phyloP scores from a whole-genome alignment of 495 filamentous ascomycete species.

The Penicillium canescens region DNA sequence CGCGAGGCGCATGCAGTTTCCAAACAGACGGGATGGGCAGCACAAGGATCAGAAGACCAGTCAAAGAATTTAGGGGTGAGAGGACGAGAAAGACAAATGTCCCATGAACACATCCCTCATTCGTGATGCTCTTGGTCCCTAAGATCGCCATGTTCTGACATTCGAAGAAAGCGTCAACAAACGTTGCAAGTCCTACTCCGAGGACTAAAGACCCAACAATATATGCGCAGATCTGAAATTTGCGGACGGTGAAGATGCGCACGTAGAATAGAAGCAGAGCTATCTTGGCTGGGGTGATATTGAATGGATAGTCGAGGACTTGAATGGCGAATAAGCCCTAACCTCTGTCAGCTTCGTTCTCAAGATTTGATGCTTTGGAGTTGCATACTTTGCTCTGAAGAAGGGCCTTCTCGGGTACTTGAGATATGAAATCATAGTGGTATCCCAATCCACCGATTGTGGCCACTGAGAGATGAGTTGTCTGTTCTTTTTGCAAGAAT shows the following conservation, averaged over 20 bases:
- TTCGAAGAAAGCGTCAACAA: slow-evolving; percentile 24
- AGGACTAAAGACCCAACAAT: slow-evolving; percentile 27
- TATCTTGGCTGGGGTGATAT: slow-evolving; percentile 35
- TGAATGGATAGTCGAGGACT: slow-evolving; percentile 32
- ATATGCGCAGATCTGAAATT: slow-evolving; percentile 27
- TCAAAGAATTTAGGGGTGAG: slow-evolving; percentile 24
- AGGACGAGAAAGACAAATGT: slow-evolving; percentile 20
- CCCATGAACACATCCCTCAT: slow-evolving; percentile 25
- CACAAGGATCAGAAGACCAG: slow-evolving; percentile 36
- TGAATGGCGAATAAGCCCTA: slow-evolving; percentile 18
- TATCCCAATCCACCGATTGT: slow-evolving; percentile 16
- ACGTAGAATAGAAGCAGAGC: slow-evolving; percentile 41
- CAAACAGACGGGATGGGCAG: slow-evolving; percentile 43
- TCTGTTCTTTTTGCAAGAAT: neutral
- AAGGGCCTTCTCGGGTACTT: slow-evolving; percentile 12
- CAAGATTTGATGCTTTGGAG: neutral
- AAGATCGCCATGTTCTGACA: slow-evolving; percentile 26
- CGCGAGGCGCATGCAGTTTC: slow-evolving; percentile 16
- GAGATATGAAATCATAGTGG: slow-evolving; percentile 15
- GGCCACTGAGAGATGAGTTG: slow-evolving; percentile 12
- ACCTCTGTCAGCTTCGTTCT: neutral
- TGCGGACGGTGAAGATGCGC: slow-evolving; percentile 30
- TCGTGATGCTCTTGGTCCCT: slow-evolving; percentile 23
- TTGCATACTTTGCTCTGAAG: slow-evolving; percentile 11
- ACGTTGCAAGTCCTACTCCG: slow-evolving; percentile 12